Evolutionary conservation across 1,139 yeast genomes (phyloP).

Genomic region (Lipomyces yarrowii): DNA sequence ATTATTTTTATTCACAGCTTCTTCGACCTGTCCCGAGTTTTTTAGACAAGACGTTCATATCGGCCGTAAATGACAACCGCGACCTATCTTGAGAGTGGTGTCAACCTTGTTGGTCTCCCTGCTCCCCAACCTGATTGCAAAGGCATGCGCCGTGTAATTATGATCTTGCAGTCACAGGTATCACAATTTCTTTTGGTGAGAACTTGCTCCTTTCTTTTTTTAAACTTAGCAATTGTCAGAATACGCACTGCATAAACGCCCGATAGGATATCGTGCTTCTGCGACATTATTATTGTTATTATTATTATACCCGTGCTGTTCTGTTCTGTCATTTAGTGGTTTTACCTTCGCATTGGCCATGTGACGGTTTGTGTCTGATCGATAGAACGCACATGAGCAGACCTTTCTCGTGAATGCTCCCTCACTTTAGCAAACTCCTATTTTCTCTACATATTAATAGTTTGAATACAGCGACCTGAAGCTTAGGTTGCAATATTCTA

Average conservation of each 20-base stretch:
- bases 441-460: too few species aligned
- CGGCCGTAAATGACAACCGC: neutral
- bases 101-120: too few species aligned
- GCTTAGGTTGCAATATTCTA: too few species aligned
- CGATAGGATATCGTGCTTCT: neutral
- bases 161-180: neutral
- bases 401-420: too few species aligned
- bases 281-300: neutral
- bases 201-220: neutral
- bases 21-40: neutral
- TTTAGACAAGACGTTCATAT: neutral
- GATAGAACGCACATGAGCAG: too few species aligned
- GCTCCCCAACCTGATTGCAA: neutral
- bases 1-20: neutral
- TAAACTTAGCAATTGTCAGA: neutral
- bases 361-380: too few species aligned
- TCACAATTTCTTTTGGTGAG: neutral
- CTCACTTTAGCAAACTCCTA: too few species aligned
- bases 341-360: too few species aligned
- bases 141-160: neutral
- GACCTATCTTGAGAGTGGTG: too few species aligned
- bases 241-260: neutral
- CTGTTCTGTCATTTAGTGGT: too few species aligned
- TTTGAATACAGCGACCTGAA: too few species aligned
- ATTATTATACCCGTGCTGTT: too few species aligned